phyloP scores from a whole-genome alignment of 1,139 yeast genomes.

The Sugiyamaella novakii region DNA sequence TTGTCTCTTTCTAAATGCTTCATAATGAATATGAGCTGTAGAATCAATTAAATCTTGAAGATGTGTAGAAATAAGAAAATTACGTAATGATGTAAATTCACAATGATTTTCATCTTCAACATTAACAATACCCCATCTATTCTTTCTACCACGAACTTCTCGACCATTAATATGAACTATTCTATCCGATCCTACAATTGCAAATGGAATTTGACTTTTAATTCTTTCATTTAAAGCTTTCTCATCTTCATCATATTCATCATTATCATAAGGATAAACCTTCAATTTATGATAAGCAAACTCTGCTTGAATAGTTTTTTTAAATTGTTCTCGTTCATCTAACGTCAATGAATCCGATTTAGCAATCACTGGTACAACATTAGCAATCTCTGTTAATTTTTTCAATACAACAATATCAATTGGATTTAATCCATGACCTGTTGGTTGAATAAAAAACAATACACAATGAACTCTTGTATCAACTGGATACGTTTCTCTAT shows the following conservation, averaged over 20 bases:
- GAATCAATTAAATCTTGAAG: slow-evolving; percentile 95
- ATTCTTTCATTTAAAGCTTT: slow-evolving; percentile 46
- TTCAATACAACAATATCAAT: slow-evolving; percentile 82
- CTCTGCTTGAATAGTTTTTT: slow-evolving; percentile 71
- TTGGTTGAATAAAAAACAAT: slow-evolving; percentile 87
- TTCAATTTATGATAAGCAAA: slow-evolving; percentile 72
- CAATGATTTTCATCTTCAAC: slow-evolving; percentile 92
- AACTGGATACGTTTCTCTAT: slow-evolving; percentile 77
- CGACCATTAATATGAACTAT: slow-evolving; percentile 67
- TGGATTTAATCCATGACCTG: slow-evolving; percentile 74
- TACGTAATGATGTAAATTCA: slow-evolving; percentile 91
- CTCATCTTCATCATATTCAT: slow-evolving; percentile 63
- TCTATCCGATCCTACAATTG: slow-evolving; percentile 89
- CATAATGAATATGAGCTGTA: slow-evolving; percentile 86
- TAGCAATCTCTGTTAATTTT: slow-evolving; percentile 85
- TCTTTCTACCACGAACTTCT: slow-evolving; percentile 83
- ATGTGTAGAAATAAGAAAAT: slow-evolving; percentile 92
- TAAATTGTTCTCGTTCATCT: slow-evolving; percentile 78
- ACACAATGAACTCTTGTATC: slow-evolving; percentile 97
- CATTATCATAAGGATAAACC: slow-evolving; percentile 81
- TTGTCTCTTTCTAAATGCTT: slow-evolving; percentile 90
- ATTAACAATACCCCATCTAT: slow-evolving; percentile 87
- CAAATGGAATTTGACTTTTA: slow-evolving; percentile 76
- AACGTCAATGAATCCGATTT: slow-evolving; percentile 87
- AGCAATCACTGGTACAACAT: slow-evolving; percentile 94